Evolutionary conservation across 2,329 filamentous ascomycete genomes (phyloP).

Genomic region (Epichloe scottii): DNA sequence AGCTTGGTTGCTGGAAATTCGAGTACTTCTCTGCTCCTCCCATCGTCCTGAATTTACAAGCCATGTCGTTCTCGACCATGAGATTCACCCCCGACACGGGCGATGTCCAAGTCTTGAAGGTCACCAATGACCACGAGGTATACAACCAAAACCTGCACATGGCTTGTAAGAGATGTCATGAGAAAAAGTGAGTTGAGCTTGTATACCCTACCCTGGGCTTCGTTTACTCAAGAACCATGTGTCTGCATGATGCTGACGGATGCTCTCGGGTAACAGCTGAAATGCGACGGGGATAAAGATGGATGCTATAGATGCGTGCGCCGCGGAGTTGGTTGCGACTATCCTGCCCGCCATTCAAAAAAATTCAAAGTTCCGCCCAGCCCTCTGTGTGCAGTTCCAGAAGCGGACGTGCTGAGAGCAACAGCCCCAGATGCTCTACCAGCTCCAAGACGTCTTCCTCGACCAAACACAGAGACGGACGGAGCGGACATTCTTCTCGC

Average conservation of each 20-base stretch:
- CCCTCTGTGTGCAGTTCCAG: slow-evolving; percentile 1
- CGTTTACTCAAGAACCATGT: neutral
- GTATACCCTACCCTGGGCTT: too few relatives aligned
- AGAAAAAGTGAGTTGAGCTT: slow-evolving; percentile 22
- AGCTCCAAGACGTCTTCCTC: neutral
- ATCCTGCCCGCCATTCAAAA: slow-evolving; percentile 21
- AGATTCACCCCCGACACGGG: slow-evolving; percentile 8
- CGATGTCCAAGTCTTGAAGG: slow-evolving; percentile 23
- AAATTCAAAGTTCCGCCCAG: slow-evolving; percentile 13
- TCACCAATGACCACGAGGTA: slow-evolving; percentile 22
- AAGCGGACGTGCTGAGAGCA: slow-evolving; percentile 2
- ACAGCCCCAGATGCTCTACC: neutral
- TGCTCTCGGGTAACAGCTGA: slow-evolving; percentile 14
- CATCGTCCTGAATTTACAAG: neutral
- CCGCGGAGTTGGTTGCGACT: slow-evolving; percentile 21
- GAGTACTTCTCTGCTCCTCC: neutral
- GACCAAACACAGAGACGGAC: neutral
- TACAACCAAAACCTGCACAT: slow-evolving; percentile 26
- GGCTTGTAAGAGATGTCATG: slow-evolving; percentile 26
- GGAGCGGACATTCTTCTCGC: neutral
- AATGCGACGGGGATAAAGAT: slow-evolving; percentile 25
- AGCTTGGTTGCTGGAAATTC: too few relatives aligned
- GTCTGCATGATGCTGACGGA: neutral
- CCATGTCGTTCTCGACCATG: neutral
- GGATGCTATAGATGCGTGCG: slow-evolving; percentile 24